phyloP scores from a whole-genome alignment of 768 basidiomycete species.

The Auricularia cornea region DNA sequence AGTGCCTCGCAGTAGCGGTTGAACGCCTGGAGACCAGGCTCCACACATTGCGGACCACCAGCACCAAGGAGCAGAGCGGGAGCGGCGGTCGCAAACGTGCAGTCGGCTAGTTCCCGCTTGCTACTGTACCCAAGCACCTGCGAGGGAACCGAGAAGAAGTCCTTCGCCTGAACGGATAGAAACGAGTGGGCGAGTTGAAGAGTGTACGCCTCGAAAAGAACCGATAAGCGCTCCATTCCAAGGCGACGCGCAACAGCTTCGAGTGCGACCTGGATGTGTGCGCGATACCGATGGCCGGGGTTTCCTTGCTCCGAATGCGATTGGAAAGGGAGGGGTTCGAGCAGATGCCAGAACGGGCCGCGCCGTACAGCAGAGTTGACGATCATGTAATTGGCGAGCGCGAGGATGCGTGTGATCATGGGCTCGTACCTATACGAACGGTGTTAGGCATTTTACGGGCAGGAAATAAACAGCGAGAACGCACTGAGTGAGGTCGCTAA shows the following conservation, averaged over 20 bases:
- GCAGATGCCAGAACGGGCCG: conserved; percentile 79
- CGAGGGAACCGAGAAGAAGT: conserved; percentile 52
- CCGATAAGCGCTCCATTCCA: conserved; percentile 50
- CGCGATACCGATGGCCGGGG: conserved; percentile 11
- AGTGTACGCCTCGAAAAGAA: conserved; percentile 72
- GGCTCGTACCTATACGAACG: conserved; percentile 50
- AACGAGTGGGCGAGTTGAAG: conserved; percentile 68
- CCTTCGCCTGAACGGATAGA: conserved; percentile 31
- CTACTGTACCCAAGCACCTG: conserved; percentile 68
- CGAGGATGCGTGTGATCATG: conserved; percentile 65
- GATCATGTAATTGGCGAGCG: conserved; percentile 70
- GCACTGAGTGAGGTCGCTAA: not conserved
- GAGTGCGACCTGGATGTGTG: conserved; percentile 43
- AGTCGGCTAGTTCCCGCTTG: conserved; percentile 55
- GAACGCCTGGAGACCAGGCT: conserved; percentile 18
- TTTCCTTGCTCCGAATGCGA: conserved; percentile 25
- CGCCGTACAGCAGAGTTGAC: conserved; percentile 68
- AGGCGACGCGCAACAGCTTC: conserved; percentile 54
- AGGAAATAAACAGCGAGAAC: not conserved
- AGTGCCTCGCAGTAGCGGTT: conserved; percentile 12
- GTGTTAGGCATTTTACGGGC: not conserved
- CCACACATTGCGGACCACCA: conserved; percentile 24
- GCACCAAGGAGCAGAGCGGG: conserved; percentile 48
- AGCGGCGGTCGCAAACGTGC: conserved; percentile 58
- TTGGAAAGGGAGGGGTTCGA: conserved; percentile 54